Evolutionary conservation across 495 filamentous ascomycete species (phyloP).

Genomic region (Friedmanniomyces endolithicus): DNA sequence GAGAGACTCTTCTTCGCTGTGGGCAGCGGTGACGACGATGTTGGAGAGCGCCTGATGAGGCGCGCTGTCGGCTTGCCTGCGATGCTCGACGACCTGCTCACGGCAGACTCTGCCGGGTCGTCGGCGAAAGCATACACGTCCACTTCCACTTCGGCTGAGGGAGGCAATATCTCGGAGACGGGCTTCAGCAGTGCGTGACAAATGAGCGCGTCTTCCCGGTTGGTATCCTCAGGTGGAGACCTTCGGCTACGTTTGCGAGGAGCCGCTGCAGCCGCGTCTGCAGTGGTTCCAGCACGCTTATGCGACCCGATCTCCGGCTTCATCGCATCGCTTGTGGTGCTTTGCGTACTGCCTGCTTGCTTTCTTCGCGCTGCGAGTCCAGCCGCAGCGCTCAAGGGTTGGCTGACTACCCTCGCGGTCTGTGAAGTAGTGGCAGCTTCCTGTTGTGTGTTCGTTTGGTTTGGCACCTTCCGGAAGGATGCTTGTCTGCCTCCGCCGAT

Average conservation of each 20-base stretch:
- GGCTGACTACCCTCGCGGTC: not conserved
- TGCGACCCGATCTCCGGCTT: not conserved
- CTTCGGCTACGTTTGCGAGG: slow-evolving; percentile 1
- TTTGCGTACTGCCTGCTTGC: not conserved
- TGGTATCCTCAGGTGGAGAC: not conserved
- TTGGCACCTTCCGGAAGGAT: not conserved
- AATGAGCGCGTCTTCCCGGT: not conserved
- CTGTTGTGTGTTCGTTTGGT: not conserved
- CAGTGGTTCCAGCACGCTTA: not conserved
- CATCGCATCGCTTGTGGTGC: not conserved
- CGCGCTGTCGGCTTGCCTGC: not conserved
- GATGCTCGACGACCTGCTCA: not conserved
- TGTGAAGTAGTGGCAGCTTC: not conserved
- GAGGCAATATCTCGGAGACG: not conserved
- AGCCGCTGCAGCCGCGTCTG: not conserved
- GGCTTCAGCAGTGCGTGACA: not conserved
- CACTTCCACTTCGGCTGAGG: not conserved
- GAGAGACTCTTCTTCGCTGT: slow-evolving; percentile 20
- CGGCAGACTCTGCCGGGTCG: not conserved
- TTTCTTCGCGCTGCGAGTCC: slow-evolving; percentile 1
- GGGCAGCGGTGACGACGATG: not conserved
- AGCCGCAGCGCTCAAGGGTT: slow-evolving; percentile 2
- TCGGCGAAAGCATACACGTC: slow-evolving; percentile 1
- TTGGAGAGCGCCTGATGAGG: not conserved
- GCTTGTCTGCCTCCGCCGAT: not conserved